Evolutionary conservation across 441 rosid species (phyloP).

Genomic region (Populus tomentosa): DNA sequence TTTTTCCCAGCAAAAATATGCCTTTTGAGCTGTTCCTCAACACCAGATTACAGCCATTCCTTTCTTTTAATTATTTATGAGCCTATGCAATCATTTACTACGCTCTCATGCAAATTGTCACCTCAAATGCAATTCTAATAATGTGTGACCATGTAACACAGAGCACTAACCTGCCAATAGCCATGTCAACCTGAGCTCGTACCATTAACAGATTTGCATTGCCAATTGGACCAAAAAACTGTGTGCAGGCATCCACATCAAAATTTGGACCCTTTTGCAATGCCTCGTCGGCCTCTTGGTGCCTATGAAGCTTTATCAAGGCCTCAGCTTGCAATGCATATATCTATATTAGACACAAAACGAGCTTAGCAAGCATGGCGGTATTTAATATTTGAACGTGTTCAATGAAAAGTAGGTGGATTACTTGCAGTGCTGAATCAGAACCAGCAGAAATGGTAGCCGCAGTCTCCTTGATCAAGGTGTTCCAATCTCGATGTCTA

Average conservation of each 20-base stretch:
- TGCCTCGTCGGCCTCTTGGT: slow-evolving; percentile 74
- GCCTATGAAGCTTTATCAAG: slow-evolving; percentile 56
- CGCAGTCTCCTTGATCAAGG: slow-evolving; percentile 48
- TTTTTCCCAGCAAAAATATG: slow-evolving; percentile 9
- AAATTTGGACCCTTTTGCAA: slow-evolving; percentile 56
- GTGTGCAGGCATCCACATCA: slow-evolving; percentile 51
- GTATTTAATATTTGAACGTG: not conserved
- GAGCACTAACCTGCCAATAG: slow-evolving; percentile 68
- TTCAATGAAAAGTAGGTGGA: not conserved
- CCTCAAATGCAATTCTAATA: not conserved
- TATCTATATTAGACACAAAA: slow-evolving; percentile 27
- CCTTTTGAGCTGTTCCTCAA: slow-evolving; percentile 36
- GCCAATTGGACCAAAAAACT: slow-evolving; percentile 70
- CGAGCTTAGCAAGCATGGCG: not conserved
- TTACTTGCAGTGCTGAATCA: slow-evolving; percentile 82
- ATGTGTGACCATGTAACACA: not conserved
- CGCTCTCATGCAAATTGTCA: not conserved
- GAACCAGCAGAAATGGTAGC: slow-evolving; percentile 63
- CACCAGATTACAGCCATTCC: slow-evolving; percentile 4
- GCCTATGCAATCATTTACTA: not conserved
- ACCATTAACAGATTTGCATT: slow-evolving; percentile 66
- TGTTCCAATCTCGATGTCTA: slow-evolving; percentile 67
- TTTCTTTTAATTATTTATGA: not conserved
- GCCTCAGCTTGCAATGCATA: slow-evolving; percentile 93
- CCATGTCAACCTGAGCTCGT: slow-evolving; percentile 80